phyloP scores from a whole-genome alignment of 805 yeast species.

The Yarrowia sp. region DNA sequence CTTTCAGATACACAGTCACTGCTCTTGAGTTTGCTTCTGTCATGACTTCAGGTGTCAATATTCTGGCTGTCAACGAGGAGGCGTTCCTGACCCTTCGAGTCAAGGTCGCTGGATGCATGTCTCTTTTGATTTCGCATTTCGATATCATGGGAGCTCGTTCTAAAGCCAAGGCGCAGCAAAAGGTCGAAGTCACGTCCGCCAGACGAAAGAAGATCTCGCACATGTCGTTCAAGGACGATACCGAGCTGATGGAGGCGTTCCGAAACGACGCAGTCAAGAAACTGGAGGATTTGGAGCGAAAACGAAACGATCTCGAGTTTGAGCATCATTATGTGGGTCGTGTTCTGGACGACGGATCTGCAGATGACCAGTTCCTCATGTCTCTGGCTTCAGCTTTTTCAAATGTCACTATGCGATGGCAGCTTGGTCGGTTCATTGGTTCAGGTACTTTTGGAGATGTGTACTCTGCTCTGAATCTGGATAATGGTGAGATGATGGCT shows the following conservation, averaged over 20 bases:
- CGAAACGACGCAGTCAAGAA: slow-evolving; percentile 67
- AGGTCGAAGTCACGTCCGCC: slow-evolving; percentile 41
- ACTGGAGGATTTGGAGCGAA: slow-evolving; percentile 60
- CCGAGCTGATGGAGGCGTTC: slow-evolving; percentile 53
- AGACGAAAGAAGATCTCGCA: slow-evolving; percentile 39
- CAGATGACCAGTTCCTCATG: slow-evolving; percentile 82
- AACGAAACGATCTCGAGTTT: slow-evolving; percentile 41
- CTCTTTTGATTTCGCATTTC: slow-evolving; percentile 88
- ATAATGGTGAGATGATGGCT: slow-evolving; percentile 94
- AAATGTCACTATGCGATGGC: slow-evolving; percentile 93
- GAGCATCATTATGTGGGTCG: slow-evolving; percentile 68
- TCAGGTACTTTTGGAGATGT: slow-evolving; percentile 96
- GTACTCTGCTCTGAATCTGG: slow-evolving; percentile 85
- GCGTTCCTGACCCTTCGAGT: slow-evolving; percentile 69
- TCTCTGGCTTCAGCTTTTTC: slow-evolving; percentile 86
- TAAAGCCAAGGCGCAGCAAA: slow-evolving; percentile 51
- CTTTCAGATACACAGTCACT: slow-evolving; percentile 93
- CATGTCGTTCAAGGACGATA: slow-evolving; percentile 53
- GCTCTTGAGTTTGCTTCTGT: slow-evolving; percentile 96
- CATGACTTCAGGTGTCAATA: slow-evolving; percentile 86
- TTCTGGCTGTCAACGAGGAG: slow-evolving; percentile 71
- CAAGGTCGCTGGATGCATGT: slow-evolving; percentile 92
- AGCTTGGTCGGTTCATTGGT: slow-evolving; percentile 88
- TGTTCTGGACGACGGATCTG: slow-evolving; percentile 82
- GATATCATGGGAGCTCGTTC: slow-evolving; percentile 98